Base-by-base conservation (phyloP, 371 early-diverging fungal genomes). In the Nosema muscidifuracis region DNA sequence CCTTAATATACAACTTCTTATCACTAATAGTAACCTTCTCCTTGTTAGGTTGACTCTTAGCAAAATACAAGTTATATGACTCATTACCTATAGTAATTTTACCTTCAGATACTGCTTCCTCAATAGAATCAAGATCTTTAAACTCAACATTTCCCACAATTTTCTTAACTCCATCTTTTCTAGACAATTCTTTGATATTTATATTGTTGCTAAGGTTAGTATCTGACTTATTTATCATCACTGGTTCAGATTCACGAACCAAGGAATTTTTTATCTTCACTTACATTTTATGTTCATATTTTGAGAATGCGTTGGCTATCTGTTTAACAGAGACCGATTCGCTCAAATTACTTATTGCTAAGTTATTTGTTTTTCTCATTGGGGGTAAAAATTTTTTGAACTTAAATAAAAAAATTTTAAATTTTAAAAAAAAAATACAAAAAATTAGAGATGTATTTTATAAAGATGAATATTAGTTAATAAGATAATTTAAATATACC, bases 221-320 rank as follows among this genome's bases (percentile, higher is more conserved):
- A 69, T 69, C 70, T 43, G 70, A 30, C 20, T 13, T 40, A 34
- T n/a, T 69, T 20, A 50, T 69, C 70, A 69, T 69, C 70, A 69
- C 22, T 24, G 22, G 60, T 60, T 69, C 70, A 69, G 70, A 60
- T 69, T 69, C 70, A 69, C 70, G 70, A 69, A 69, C 70, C 70
- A 69, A 69, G 70, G 70, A 69, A 36, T 50, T 69, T 4, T 40
- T 50, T 69, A n/a, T 69, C 70, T 58, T 69, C 70, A 69, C 70
- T 69, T 69, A 69, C 70, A 69, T 69, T 44, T 69, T 53, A 26
- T 42, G 16, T 47, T 43, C 70, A 36, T 69, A 61, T 50, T 61
- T 69, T 0, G 70, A 61, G 61, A 69, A 61, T 6, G 58, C 70
- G 18, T 67, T 36, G 15, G 58, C 62, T 0, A 75, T 16, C 15